These are phyloP conservation scores for Coemansia sp. DNA, from an alignment of 371 early-diverging fungal genomes.

Conservation along the genomic window DNA sequence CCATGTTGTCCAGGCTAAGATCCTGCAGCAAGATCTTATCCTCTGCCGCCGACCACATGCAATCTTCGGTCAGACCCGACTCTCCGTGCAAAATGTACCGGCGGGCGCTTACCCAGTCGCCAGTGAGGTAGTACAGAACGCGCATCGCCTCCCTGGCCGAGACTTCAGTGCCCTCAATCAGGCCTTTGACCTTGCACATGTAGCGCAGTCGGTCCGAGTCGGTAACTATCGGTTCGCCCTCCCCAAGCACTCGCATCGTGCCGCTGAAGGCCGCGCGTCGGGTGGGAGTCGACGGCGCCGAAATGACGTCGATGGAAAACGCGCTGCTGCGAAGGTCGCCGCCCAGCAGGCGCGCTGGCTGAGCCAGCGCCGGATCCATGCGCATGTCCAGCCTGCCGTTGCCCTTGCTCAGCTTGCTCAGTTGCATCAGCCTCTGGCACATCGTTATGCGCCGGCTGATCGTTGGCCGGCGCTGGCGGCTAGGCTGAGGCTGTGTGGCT, in stretches of 20 bases:
- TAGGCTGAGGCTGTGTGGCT: conserved; percentile 13
- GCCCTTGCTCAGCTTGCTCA: conserved; percentile 20
- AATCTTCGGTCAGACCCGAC: conserved; percentile 5
- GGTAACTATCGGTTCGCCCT: conserved; percentile 28
- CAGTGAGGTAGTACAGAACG: conserved; percentile 38
- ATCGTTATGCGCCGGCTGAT: conserved; percentile 20
- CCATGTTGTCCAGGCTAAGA: conserved; percentile 14
- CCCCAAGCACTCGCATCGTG: conserved; percentile 45
- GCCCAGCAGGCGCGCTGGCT: conserved; percentile 6
- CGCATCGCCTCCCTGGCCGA: conserved; percentile 40
- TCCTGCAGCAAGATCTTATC: conserved; percentile 28
- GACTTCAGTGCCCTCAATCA: conserved; percentile 29
- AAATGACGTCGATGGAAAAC: conserved; percentile 2
- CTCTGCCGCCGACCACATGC: conserved; percentile 37
- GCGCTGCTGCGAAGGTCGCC: conserved; percentile 1
- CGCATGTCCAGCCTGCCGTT: neutral
- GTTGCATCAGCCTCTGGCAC: conserved; percentile 39
- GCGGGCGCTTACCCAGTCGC: conserved; percentile 46
- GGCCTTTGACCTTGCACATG: conserved; percentile 43
- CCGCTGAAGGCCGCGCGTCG: conserved; percentile 44
- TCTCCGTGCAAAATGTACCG: conserved; percentile 23
- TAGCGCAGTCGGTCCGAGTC: conserved; percentile 33
- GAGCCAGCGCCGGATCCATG: conserved; percentile 5
- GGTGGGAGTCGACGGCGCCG: conserved; percentile 29
- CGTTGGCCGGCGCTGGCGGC: conserved; percentile 29